phyloP scores from a whole-genome alignment of 176 grass and related monocot genomes.

The Triticum monococcum region DNA sequence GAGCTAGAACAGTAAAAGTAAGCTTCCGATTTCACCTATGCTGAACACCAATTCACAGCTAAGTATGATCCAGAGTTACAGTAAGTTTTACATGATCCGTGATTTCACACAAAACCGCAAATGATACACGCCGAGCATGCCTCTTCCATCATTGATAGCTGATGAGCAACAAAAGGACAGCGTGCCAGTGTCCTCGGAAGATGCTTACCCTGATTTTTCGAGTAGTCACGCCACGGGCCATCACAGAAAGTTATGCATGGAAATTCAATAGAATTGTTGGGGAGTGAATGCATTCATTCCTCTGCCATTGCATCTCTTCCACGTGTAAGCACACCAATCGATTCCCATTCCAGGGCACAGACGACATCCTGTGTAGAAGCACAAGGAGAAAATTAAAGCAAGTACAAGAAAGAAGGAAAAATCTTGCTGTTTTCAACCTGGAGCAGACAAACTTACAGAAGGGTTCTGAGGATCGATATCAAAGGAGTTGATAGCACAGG shows the following conservation, averaged over 20 bases:
- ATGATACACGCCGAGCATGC: background rate
- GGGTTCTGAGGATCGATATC: conserved; percentile 91
- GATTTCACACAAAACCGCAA: background rate
- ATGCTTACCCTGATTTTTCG: background rate
- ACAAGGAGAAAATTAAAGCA: background rate
- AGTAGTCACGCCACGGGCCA: background rate
- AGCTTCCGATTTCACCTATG: background rate
- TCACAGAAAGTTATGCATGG: background rate
- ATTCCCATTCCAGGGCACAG: conserved; percentile 87
- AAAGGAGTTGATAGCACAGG: conserved; percentile 87
- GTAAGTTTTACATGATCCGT: background rate
- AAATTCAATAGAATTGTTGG: background rate
- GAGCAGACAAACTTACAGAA: conserved; percentile 56
- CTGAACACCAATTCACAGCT: background rate
- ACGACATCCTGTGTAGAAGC: conserved; percentile 70
- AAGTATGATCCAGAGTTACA: background rate
- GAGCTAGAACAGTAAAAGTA: no score
- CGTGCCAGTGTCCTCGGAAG: background rate
- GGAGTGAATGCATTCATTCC: conserved; percentile 22
- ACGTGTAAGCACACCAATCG: conserved; percentile 68
- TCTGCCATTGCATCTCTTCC: conserved; percentile 53
- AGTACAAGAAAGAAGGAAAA: background rate
- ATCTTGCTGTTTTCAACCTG: background rate
- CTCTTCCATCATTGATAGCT: background rate
- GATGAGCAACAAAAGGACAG: background rate